These are phyloP conservation scores for Exophiala phaeomuriformis DNA, from an alignment of 2,329 filamentous ascomycete species.

Conservation along the genomic window DNA sequence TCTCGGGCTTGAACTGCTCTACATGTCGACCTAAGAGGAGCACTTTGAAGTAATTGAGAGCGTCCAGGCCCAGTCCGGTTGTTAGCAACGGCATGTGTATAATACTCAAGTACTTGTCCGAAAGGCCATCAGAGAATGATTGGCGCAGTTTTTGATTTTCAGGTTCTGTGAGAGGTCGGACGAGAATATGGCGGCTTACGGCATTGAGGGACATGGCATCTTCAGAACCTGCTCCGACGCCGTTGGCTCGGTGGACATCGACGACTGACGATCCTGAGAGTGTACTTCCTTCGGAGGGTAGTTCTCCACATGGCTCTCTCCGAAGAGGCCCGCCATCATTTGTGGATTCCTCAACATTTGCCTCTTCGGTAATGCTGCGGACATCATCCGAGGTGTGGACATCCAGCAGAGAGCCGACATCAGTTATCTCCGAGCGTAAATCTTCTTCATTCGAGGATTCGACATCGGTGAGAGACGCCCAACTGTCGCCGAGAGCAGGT, in stretches of 20 bases:
- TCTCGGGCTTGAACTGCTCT: conserved; percentile 20
- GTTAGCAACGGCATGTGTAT: conserved; percentile 26
- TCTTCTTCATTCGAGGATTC: conserved; percentile 42
- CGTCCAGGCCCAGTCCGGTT: conserved; percentile 19
- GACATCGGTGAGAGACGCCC: conserved; percentile 40
- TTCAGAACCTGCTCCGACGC: not conserved
- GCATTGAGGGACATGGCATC: not conserved
- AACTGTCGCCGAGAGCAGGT: conserved; percentile 39
- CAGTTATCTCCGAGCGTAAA: conserved; percentile 39
- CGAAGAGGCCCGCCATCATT: conserved; percentile 11
- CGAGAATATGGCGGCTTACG: not conserved
- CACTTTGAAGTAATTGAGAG: conserved; percentile 19
- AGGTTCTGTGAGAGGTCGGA: conserved; percentile 21
- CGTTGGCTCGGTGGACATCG: not conserved
- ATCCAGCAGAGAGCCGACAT: conserved; percentile 39
- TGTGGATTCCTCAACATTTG: conserved; percentile 32
- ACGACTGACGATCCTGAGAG: not conserved
- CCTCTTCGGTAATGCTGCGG: conserved; percentile 37
- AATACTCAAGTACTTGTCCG: conserved; percentile 16
- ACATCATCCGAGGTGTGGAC: conserved; percentile 39
- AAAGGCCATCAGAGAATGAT: not conserved
- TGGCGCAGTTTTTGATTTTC: conserved; percentile 11
- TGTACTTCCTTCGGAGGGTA: too few relatives aligned
- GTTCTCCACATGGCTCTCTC: too few relatives aligned
- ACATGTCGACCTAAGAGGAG: conserved; percentile 16